phyloP scores from a whole-genome alignment of 2,329 filamentous ascomycete species.

The Penicillium concentricum region DNA sequence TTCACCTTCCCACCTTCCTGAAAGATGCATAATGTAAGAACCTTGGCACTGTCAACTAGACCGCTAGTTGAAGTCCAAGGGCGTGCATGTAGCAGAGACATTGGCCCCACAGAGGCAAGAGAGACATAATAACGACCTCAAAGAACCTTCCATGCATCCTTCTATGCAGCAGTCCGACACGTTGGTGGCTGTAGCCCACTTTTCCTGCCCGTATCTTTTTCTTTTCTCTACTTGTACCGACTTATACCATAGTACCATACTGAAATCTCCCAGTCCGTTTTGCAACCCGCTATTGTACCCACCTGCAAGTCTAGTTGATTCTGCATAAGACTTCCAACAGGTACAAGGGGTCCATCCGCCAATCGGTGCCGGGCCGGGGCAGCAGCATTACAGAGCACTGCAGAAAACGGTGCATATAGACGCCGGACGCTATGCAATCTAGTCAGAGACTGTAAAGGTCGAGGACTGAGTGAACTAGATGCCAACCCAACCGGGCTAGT shows the following conservation, averaged over 20 bases:
- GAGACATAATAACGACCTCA: slow-evolving; percentile 9
- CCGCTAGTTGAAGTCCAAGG: slow-evolving; percentile 14
- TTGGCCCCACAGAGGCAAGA: neutral
- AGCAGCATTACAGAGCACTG: slow-evolving; percentile 6
- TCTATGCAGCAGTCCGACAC: slow-evolving; percentile 32
- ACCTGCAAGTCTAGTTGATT: slow-evolving; percentile 6
- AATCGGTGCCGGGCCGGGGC: slow-evolving; percentile 3
- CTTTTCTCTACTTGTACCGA: neutral
- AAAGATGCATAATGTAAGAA: neutral
- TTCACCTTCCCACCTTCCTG: neutral
- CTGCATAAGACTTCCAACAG: slow-evolving; percentile 2
- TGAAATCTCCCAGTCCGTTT: slow-evolving; percentile 14
- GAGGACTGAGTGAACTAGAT: slow-evolving; percentile 2
- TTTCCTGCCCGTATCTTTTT: slow-evolving; percentile 5
- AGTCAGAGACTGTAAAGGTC: neutral
- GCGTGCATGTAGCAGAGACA: slow-evolving; percentile 5
- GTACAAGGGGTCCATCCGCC: slow-evolving; percentile 1
- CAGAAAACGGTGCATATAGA: slow-evolving; percentile 13
- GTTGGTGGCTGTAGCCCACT: slow-evolving; percentile 16
- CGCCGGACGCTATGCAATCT: slow-evolving; percentile 6
- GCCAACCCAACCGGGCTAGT: slow-evolving; percentile 2
- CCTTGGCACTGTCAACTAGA: slow-evolving; percentile 1
- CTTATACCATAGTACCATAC: slow-evolving; percentile 4
- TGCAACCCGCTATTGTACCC: slow-evolving; percentile 13
- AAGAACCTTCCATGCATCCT: slow-evolving; percentile 36